Evolutionary conservation across 371 early-diverging fungal genomes (phyloP).

Genomic region (Lichtheimia corymbifera): DNA sequence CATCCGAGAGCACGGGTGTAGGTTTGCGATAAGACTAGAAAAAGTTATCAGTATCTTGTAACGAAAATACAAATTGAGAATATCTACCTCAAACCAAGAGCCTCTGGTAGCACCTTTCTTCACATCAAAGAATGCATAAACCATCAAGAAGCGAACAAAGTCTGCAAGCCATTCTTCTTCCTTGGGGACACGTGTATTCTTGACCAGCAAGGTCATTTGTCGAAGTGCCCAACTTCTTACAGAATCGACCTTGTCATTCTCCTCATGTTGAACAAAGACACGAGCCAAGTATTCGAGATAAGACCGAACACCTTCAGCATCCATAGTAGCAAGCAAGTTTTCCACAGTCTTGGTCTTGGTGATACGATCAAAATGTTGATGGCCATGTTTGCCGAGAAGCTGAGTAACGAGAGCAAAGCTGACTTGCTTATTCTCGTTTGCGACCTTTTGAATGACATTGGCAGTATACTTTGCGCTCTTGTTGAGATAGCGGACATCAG

Average conservation of each 20-base stretch:
- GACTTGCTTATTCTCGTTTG: conserved; percentile 36
- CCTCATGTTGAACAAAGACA: conserved; percentile 53
- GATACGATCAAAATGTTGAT: conserved; percentile 73
- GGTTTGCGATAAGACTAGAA: conserved; percentile 45
- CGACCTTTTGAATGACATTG: conserved; percentile 49
- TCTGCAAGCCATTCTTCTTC: conserved; percentile 67
- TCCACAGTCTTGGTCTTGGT: conserved; percentile 80
- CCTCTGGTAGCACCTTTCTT: conserved; percentile 38
- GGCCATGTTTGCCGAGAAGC: conserved; percentile 68
- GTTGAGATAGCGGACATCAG: conserved; percentile 71
- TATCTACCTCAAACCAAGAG: conserved; percentile 31
- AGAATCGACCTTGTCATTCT: conserved; percentile 41
- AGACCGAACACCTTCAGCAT: conserved; percentile 63
- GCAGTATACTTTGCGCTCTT: conserved; percentile 76
- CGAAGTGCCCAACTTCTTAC: conserved; percentile 80
- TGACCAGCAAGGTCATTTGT: conserved; percentile 76
- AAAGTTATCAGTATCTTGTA: background rate
- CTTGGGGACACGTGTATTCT: conserved; percentile 71
- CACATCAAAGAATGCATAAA: conserved; percentile 73
- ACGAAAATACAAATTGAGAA: background rate
- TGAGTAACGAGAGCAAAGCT: conserved; percentile 74
- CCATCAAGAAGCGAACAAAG: conserved; percentile 67
- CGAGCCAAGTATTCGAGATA: conserved; percentile 75
- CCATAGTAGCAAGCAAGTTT: conserved; percentile 70
- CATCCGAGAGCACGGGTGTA: conserved; percentile 57